Conservation (phyloP, 202 grass and related monocot genomes). For the Panicum hallii region DNA sequence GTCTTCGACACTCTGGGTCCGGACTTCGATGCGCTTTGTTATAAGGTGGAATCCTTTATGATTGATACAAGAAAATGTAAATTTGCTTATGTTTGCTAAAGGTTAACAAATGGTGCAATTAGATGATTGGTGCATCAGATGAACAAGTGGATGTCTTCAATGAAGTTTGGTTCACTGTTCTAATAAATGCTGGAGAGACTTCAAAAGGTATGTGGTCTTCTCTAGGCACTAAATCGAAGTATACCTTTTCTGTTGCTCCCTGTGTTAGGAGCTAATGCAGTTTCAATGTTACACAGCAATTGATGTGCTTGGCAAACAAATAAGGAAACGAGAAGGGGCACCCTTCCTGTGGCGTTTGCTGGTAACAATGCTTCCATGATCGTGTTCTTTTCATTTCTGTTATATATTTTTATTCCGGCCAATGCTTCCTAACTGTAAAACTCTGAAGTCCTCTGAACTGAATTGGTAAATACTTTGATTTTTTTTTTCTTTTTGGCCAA, state of each 20-base stretch:
- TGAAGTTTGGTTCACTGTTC: conserved; percentile 73
- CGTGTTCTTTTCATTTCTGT: not conserved
- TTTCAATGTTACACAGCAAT: conserved; percentile 52
- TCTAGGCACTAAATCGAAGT: not conserved
- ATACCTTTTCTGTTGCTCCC: not conserved
- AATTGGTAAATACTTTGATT: not conserved
- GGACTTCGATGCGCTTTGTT: conserved; percentile 62
- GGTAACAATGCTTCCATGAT: conserved; percentile 46
- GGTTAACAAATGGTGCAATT: conserved; percentile 32
- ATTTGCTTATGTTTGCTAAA: conserved; percentile 20
- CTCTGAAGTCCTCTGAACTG: not conserved
- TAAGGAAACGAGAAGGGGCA: conserved; percentile 49
- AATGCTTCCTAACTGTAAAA: not conserved
- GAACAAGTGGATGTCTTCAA: conserved; percentile 86
- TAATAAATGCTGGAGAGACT: conserved; percentile 53
- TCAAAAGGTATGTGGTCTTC: conserved; percentile 54
- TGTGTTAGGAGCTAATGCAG: conserved; percentile 33
- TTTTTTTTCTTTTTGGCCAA: not conserved
- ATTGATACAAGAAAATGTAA: not conserved
- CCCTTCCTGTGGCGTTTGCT: conserved; percentile 77
- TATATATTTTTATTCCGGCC: not conserved
- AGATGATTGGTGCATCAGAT: conserved; percentile 91
- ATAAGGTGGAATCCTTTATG: conserved; percentile 49
- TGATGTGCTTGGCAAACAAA: conserved; percentile 55
- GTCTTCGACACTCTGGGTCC: conserved; percentile 66